Percentiles rank a stretch among this genome's conserved stretches.
These are phyloP conservation scores for Eucalyptus virginea DNA, from an alignment of 345 rosid species.

Conservation along the genomic window DNA sequence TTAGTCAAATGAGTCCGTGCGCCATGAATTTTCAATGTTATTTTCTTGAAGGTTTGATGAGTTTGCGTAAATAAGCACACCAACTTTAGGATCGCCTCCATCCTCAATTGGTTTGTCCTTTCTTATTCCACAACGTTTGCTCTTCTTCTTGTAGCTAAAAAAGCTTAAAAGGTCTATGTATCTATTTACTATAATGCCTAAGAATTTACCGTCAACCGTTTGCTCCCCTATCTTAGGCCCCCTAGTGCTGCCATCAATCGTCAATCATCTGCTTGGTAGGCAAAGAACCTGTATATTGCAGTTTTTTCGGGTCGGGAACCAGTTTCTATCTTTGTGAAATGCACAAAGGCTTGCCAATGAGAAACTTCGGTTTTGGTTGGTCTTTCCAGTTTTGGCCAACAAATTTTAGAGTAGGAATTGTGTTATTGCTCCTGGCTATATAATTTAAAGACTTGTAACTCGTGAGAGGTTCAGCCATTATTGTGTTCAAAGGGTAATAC, in stretches of 20 bases:
- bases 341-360: not conserved
- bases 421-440: not conserved
- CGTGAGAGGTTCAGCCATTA: not conserved
- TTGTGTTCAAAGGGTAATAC: not conserved
- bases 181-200: too few species aligned
- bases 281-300: accelerated
- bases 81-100: not conserved
- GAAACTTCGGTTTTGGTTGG: not conserved
- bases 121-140: too few species aligned
- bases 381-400: not conserved
- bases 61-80: accelerated
- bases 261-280: too few species aligned
- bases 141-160: too few species aligned
- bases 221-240: too few species aligned
- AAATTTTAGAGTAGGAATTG: not conserved
- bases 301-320: not conserved
- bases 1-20: accelerated
- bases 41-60: accelerated
- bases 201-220: accelerated
- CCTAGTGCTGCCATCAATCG: too few species aligned
- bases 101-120: too few species aligned
- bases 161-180: accelerated
- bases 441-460: not conserved
- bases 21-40: too few species aligned
- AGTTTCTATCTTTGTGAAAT: not conserved